Percentiles rank a stretch among this genome's conserved stretches.
These are phyloP conservation scores for Pleurotus eryngii DNA, from an alignment of 768 basidiomycete species.

Conservation along the genomic window DNA sequence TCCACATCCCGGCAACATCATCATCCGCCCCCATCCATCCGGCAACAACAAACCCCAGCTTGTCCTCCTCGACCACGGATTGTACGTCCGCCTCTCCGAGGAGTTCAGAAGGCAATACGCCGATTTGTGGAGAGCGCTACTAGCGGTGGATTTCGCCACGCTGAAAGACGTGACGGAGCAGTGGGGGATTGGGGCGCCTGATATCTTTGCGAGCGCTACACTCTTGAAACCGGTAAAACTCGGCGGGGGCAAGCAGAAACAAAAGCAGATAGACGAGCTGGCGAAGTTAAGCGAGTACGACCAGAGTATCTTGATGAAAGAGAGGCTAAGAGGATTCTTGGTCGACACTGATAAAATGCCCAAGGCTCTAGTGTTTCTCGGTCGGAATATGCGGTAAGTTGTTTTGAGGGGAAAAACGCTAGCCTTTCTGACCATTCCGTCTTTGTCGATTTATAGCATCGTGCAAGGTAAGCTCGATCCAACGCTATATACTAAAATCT, in stretches of 20 bases:
- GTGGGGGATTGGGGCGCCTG: slow-evolving; percentile 73
- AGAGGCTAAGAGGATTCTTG: slow-evolving; percentile 62
- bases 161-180: slow-evolving; percentile 47
- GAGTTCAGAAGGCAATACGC: slow-evolving; percentile 76
- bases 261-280: slow-evolving; percentile 19
- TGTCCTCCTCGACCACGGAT: slow-evolving; percentile 88
- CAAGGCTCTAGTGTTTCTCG: slow-evolving; percentile 70
- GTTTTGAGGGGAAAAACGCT: slow-evolving; percentile 2
- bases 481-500: too few relatives aligned
- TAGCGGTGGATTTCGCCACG: slow-evolving; percentile 50
- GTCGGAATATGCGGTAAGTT: slow-evolving; percentile 67
- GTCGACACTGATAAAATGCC: slow-evolving; percentile 77
- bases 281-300: slow-evolving; percentile 61
- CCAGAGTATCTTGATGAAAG: slow-evolving; percentile 64
- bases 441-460: slow-evolving; percentile 26
- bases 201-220: slow-evolving; percentile 71
- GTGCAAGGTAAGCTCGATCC: slow-evolving; percentile 36
- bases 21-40: slow-evolving; percentile 57
- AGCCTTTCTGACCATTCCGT: too few relatives aligned
- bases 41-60: slow-evolving; percentile 50
- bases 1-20: slow-evolving; percentile 76
- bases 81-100: slow-evolving; percentile 74
- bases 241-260: slow-evolving; percentile 17
- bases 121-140: slow-evolving; percentile 66
- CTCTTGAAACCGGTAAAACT: slow-evolving; percentile 59